Percentiles rank a stretch among this genome's conserved stretches.
Evolutionary conservation across 192 early-diverging fungal species (phyloP).

Genomic region (Rhizophagus sp.): DNA sequence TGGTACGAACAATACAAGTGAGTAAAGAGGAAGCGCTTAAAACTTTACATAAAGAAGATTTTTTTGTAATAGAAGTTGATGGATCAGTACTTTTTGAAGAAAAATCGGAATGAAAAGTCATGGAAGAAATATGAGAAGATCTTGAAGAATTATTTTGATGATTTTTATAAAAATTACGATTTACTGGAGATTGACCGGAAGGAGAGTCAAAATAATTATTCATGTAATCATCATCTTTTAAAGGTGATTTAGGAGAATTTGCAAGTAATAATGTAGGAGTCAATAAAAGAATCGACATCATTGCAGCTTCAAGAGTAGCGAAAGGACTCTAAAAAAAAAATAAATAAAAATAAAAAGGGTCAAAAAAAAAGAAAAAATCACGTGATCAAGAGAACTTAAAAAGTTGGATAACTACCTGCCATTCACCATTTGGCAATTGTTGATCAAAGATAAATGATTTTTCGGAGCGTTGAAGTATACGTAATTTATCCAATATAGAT

Average conservation of each 20-base stretch:
- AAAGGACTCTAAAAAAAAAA: constrained; percentile 3
- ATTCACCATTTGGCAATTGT: constrained; percentile 17
- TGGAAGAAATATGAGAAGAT: not conserved
- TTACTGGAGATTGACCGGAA: not conserved
- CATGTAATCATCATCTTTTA: not conserved
- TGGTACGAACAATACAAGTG: not conserved
- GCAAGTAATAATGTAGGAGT: constrained; percentile 16
- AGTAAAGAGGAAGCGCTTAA: constrained; percentile 13
- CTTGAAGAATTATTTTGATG: not conserved
- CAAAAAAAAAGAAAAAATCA: no score
- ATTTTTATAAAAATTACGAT: no score
- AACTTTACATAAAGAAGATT: constrained; percentile 19
- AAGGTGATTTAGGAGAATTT: not conserved
- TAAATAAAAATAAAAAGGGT: no score
- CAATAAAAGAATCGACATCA: constrained; percentile 26
- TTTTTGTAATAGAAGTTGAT: not conserved
- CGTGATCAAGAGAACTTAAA: not conserved
- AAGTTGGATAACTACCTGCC: constrained; percentile 12
- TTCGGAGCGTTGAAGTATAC: constrained; percentile 5
- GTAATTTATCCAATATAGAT: constrained; percentile 15
- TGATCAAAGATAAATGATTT: constrained; percentile 5
- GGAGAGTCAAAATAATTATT: not conserved
- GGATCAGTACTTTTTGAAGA: not conserved
- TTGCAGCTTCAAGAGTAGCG: constrained; percentile 18
- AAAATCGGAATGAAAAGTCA: not conserved